These are phyloP conservation scores for Phlyctochytrium planicorne DNA, from an alignment of 192 early-diverging fungal genomes.

Conservation along the genomic window DNA sequence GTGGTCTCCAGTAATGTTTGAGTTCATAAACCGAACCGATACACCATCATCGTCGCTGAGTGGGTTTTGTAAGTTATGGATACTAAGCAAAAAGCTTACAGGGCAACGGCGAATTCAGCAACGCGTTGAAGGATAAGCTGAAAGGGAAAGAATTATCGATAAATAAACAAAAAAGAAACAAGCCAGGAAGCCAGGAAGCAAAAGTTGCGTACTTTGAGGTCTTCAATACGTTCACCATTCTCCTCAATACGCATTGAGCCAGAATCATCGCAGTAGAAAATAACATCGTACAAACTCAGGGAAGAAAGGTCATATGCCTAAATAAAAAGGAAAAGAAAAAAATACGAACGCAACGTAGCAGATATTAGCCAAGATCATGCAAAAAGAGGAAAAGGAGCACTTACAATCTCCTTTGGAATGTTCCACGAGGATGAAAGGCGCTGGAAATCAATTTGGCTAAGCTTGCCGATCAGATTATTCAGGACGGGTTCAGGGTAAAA, in stretches of 20 bases:
- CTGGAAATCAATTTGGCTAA: not conserved
- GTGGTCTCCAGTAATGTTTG: slow-evolving; percentile 22
- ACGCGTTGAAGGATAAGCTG: not conserved
- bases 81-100: too few species aligned
- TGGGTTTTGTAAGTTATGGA: too few species aligned
- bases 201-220: slow-evolving; percentile 31
- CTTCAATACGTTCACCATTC: slow-evolving; percentile 27
- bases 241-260: slow-evolving; percentile 14
- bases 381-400: not conserved
- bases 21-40: slow-evolving; percentile 32
- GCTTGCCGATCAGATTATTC: not conserved
- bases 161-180: too few species aligned
- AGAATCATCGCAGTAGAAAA: not conserved
- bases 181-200: too few species aligned
- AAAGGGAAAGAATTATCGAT: too few species aligned
- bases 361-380: not conserved
- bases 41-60: not conserved
- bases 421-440: not conserved
- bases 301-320: slow-evolving; percentile 21
- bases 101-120: not conserved
- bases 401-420: not conserved
- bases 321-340: not conserved
- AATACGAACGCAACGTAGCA: too few species aligned
- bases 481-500: not conserved
- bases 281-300: slow-evolving; percentile 29